Percentiles rank a stretch among this genome's conserved stretches.
Evolutionary conservation across 179 eudicot genomes (phyloP).

Genomic region (Spinacia oleracea): DNA sequence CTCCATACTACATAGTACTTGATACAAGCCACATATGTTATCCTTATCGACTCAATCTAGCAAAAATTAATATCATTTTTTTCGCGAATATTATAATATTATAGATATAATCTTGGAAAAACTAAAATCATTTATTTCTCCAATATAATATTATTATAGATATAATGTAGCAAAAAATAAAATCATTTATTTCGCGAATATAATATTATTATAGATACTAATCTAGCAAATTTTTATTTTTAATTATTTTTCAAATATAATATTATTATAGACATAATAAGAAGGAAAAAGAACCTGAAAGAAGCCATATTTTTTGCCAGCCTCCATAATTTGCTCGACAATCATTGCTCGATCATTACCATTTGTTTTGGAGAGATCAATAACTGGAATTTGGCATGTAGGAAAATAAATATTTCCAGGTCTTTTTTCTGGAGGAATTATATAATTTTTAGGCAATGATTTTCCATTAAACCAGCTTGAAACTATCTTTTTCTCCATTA

Average conservation of each 20-base stretch:
- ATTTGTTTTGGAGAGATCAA: conserved; percentile 31
- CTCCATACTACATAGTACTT: too few relatives aligned
- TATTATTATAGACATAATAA: neutral
- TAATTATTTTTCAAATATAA: too few relatives aligned
- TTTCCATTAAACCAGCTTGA: conserved; percentile 28
- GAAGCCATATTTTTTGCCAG: conserved; percentile 47
- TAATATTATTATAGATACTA: too few relatives aligned
- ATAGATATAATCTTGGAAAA: too few relatives aligned
- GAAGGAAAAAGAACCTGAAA: conserved; percentile 43
- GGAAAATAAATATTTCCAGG: conserved; percentile 36
- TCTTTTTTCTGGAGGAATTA: conserved; percentile 38
- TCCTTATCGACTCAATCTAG: too few relatives aligned
- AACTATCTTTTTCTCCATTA: conserved; percentile 37
- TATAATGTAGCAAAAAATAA: neutral
- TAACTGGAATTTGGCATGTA: conserved; percentile 35
- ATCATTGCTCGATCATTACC: conserved; percentile 12
- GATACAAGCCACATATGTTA: too few relatives aligned
- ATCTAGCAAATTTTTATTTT: too few relatives aligned
- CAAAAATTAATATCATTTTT: neutral
- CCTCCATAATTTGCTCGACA: conserved; percentile 37
- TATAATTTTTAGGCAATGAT: conserved; percentile 32
- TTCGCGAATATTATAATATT: neutral
- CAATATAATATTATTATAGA: too few relatives aligned
- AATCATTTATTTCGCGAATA: neutral
- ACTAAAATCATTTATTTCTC: neutral